These are phyloP conservation scores for Penicillium italicum DNA, from an alignment of 2,329 filamentous ascomycete species.

Conservation along the genomic window DNA sequence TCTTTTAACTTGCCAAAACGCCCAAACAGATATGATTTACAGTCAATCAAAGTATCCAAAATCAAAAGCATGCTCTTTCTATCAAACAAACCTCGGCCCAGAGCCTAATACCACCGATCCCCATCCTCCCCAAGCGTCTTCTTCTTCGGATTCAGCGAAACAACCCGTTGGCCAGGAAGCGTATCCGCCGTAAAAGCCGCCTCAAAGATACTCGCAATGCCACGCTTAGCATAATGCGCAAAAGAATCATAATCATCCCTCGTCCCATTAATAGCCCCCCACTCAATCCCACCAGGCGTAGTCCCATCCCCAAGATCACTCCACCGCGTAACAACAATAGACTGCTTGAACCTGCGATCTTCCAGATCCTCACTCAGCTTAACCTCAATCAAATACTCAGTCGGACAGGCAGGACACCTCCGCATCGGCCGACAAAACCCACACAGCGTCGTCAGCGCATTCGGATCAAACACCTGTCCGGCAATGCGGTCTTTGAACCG, in stretches of 20 bases:
- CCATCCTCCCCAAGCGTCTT: conserved; percentile 54
- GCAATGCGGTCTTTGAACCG: conserved; percentile 36
- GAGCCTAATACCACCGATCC: conserved; percentile 55
- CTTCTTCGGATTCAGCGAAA: conserved; percentile 57
- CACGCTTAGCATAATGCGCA: conserved; percentile 49
- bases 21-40: neutral
- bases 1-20: neutral
- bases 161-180: conserved; percentile 56
- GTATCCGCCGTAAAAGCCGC: conserved; percentile 51
- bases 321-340: conserved; percentile 60
- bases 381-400: conserved; percentile 60
- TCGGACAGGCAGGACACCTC: conserved; percentile 59
- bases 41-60: neutral
- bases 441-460: conserved; percentile 51
- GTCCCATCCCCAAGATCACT: conserved; percentile 57
- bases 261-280: conserved; percentile 54
- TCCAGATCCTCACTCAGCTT: conserved; percentile 56
- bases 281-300: conserved; percentile 49
- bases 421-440: conserved; percentile 56
- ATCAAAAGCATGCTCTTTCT: neutral
- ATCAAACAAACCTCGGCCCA: neutral
- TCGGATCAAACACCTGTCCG: conserved; percentile 30
- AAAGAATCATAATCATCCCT: conserved; percentile 53
- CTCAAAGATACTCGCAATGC: conserved; percentile 59
- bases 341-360: conserved; percentile 53